Evolutionary conservation across 108 stramenopile genomes (phyloP).

Genomic region (Mediolabrus comicus): DNA sequence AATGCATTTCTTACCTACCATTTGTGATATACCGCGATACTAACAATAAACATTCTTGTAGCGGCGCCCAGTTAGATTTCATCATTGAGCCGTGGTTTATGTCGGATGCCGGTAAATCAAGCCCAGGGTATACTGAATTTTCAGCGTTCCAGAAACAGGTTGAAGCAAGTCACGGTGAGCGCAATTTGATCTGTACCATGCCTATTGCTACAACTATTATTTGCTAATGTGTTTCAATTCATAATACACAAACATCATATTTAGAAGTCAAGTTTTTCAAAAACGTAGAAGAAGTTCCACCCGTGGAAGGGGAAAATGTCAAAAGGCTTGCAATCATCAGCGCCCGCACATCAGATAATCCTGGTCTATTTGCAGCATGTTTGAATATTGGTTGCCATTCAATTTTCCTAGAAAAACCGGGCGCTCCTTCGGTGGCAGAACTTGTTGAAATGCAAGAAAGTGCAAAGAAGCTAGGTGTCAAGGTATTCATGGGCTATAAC

Average conservation of each 20-base stretch:
- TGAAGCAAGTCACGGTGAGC: constrained; percentile 19
- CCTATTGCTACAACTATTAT: no score
- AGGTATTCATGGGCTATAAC: constrained; percentile 84
- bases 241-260: no score
- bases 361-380: constrained; percentile 52
- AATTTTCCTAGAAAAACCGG: constrained; percentile 86
- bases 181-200: no score
- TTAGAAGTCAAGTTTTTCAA: constrained; percentile 46
- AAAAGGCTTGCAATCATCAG: constrained; percentile 55
- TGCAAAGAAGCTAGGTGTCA: constrained; percentile 38
- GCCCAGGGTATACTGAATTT: constrained; percentile 50
- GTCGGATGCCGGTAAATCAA: constrained; percentile 30
- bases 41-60: no score
- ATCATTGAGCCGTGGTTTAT: constrained; percentile 80
- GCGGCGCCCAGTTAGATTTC: constrained; percentile 28
- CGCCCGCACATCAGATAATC: constrained; percentile 79
- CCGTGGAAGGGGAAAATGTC: constrained; percentile 6
- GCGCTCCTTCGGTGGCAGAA: constrained; percentile 78
- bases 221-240: no score
- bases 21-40: no score
- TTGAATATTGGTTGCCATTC: constrained; percentile 48
- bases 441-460: constrained; percentile 56
- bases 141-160: constrained; percentile 28
- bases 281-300: constrained; percentile 49
- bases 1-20: no score